Evolutionary conservation across 768 basidiomycete genomes (phyloP).

Genomic region (Floccularia luteovirens): DNA sequence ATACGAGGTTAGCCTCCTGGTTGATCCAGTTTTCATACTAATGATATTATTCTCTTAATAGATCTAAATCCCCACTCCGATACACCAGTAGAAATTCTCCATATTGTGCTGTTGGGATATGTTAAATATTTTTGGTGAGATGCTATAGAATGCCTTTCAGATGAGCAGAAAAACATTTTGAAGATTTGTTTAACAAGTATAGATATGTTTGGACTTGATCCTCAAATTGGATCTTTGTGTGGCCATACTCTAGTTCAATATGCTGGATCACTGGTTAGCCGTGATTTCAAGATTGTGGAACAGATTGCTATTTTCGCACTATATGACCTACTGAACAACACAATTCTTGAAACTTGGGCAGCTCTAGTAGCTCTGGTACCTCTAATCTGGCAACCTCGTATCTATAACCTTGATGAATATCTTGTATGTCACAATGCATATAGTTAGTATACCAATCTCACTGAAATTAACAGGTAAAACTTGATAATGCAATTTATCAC

Average conservation of each 20-base stretch:
- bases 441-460: slow-evolving; percentile 3
- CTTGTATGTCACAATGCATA: slow-evolving; percentile 13
- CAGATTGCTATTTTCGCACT: slow-evolving; percentile 30
- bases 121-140: slow-evolving; percentile 44
- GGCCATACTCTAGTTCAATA: slow-evolving; percentile 28
- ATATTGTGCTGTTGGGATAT: slow-evolving; percentile 34
- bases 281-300: slow-evolving; percentile 21
- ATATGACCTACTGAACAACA: slow-evolving; percentile 21
- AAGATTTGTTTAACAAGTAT: no score
- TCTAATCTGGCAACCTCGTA: slow-evolving; percentile 31
- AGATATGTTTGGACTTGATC: no score
- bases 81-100: slow-evolving; percentile 37
- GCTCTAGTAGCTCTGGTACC: slow-evolving; percentile 22
- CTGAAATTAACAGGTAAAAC: slow-evolving; percentile 9
- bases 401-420: slow-evolving; percentile 22
- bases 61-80: slow-evolving; percentile 33
- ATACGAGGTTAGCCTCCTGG: slow-evolving; percentile 10
- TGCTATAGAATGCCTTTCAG: slow-evolving; percentile 15
- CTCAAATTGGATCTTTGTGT: no score
- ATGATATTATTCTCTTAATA: slow-evolving; percentile 10
- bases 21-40: background rate
- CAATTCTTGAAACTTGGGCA: slow-evolving; percentile 21
- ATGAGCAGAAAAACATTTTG: slow-evolving; percentile 17
- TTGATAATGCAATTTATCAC: slow-evolving; percentile 21
- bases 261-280: slow-evolving; percentile 26